Percentiles rank a stretch among this genome's conserved stretches.
Conservation (phyloP, 169 alveolate genomes). For the Plasmodium yoelii region DNA sequence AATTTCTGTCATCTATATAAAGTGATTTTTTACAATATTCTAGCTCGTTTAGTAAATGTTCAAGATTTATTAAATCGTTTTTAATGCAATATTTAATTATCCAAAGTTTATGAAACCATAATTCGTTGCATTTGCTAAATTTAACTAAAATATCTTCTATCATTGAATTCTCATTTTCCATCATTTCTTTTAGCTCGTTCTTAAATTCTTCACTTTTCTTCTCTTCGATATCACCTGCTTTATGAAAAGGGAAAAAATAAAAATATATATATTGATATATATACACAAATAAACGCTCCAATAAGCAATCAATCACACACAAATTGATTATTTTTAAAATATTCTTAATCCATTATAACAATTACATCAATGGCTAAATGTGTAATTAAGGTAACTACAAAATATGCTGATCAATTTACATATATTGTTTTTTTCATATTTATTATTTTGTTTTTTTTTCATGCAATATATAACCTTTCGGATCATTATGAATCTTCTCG, state of each 20-base stretch:
- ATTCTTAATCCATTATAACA: too few species aligned
- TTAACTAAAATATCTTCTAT: conserved; percentile 50
- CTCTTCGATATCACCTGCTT: conserved; percentile 10
- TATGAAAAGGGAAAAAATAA: background rate
- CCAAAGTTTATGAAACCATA: conserved; percentile 76
- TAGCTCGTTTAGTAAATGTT: conserved; percentile 46
- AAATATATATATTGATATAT: too few species aligned
- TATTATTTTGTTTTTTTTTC: background rate
- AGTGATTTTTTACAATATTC: conserved; percentile 41
- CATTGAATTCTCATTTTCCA: conserved; percentile 56
- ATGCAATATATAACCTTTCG: conserved; percentile 15
- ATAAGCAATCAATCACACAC: too few species aligned
- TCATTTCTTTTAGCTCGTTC: conserved; percentile 32
- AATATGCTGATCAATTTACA: background rate
- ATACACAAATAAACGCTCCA: too few species aligned
- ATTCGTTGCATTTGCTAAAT: conserved; percentile 55
- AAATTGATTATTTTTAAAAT: too few species aligned
- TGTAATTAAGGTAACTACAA: too few species aligned
- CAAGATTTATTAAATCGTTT: conserved; percentile 24
- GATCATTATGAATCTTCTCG: background rate
- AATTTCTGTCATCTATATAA: conserved; percentile 62
- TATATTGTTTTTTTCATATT: background rate
- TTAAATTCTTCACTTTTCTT: background rate
- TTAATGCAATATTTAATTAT: conserved; percentile 36
- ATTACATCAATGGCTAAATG: too few species aligned